These are phyloP conservation scores for Sporothrix phasma DNA, from an alignment of 2,329 filamentous ascomycete genomes.

Conservation along the genomic window DNA sequence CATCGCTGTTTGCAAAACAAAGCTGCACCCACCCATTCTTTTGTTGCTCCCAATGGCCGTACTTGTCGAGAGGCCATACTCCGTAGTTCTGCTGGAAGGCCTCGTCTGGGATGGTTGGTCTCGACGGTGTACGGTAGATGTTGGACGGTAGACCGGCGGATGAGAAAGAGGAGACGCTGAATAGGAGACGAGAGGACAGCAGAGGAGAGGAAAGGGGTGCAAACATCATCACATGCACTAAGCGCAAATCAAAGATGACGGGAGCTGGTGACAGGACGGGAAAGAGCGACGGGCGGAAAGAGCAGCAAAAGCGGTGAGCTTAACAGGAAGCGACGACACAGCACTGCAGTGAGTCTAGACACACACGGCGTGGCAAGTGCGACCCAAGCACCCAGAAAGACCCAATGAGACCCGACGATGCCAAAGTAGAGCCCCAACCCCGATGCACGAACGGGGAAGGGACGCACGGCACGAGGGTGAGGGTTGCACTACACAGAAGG, in stretches of 20 bases:
- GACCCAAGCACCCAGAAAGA: not conserved
- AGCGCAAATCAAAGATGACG: not conserved
- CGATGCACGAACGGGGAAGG: conserved; percentile 4
- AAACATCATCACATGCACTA: not conserved
- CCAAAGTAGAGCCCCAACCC: no score
- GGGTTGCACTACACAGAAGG: not conserved
- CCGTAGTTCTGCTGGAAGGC: not conserved
- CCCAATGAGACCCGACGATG: not conserved
- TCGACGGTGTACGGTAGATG: not conserved
- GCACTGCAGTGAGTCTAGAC: not conserved
- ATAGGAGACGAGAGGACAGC: not conserved
- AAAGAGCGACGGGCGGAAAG: not conserved
- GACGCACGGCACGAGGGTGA: not conserved
- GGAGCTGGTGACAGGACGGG: not conserved
- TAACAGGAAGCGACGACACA: not conserved
- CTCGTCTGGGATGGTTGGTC: not conserved
- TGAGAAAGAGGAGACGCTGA: not conserved
- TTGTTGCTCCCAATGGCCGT: not conserved
- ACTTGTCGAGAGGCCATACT: not conserved
- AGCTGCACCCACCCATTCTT: not conserved
- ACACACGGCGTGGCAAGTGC: not conserved
- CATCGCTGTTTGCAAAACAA: not conserved
- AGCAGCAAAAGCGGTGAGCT: conserved; percentile 2
- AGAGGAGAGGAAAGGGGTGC: not conserved
- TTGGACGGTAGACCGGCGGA: not conserved